Base-by-base conservation (phyloP, 2,329 filamentous ascomycete species). In the Amylocarpus encephaloides region DNA sequence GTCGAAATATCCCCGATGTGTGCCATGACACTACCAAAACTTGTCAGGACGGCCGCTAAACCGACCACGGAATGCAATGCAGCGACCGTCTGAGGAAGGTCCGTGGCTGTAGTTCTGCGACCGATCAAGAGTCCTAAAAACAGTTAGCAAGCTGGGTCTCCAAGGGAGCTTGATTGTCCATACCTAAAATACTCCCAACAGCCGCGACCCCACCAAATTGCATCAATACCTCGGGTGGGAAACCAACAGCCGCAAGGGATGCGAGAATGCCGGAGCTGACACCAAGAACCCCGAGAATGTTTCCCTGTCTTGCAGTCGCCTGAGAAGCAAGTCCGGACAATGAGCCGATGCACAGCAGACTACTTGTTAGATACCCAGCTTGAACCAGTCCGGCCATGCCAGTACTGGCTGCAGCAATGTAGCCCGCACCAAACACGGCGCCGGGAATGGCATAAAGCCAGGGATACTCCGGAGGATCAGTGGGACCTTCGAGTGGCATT, bases 51-150 rank as follows among this genome's bases (percentile, higher is more conserved):
- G 9, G 90, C 90, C 10, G 89, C 89, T 1, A 95, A 76, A 66
- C 90, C 90, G 30, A 95, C 90, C 6, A 95, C 89, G 0, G 88
- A 94, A 69, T 95, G 90, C 29, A 95, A 73, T 0, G 89, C 89
- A 16, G 89, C 90, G 2, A 95, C 89, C 0, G 88, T 95, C 66
- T 95, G 89, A 0, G 90, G 90, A 1, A 95, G 78, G 48, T 89
- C 87, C 0, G 89, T 95, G 0, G 90, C 87, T 0, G 88, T 94
- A 58, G 95, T 95, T 11, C 88, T 80, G 60, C 88, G 85, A 39
- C 89, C 90, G 56, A 95, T 92, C 19, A 90, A 65, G 44, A 88
- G 77, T 30, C 87, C 83, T 58, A 54, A 26, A 30, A 33, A 33
- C 1, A n/a, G 16, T 52, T 32, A 46, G 41, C 10, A 10, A 18